phyloP scores from a whole-genome alignment of 257 asterid genomes.

The Solanum medicagineum region DNA sequence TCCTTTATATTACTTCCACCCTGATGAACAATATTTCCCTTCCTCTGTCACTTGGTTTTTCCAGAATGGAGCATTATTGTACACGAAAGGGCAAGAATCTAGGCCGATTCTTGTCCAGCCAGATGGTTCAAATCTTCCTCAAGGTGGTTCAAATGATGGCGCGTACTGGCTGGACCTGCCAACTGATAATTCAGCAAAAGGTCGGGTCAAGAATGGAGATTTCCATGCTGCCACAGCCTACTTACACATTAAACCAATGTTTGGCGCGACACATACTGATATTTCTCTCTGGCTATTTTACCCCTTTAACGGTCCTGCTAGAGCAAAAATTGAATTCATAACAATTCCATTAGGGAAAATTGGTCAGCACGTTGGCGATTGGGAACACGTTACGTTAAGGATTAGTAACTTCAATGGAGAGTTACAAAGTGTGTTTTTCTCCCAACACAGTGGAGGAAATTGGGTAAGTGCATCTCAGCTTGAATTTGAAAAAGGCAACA shows the following conservation, averaged over 20 bases:
- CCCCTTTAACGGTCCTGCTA: slow-evolving; percentile 81
- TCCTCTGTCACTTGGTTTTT: slow-evolving; percentile 71
- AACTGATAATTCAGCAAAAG: slow-evolving; percentile 20
- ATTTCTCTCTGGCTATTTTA: slow-evolving; percentile 57
- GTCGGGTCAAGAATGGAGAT: slow-evolving; percentile 44
- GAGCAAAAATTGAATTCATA: slow-evolving; percentile 48
- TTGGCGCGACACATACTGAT: slow-evolving; percentile 62
- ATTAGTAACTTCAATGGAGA: slow-evolving; percentile 71
- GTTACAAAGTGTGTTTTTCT: slow-evolving; percentile 39
- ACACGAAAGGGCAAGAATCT: slow-evolving; percentile 48
- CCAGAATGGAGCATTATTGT: slow-evolving; percentile 58
- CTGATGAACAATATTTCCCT: slow-evolving; percentile 55
- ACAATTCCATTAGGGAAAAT: slow-evolving; percentile 39
- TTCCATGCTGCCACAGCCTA: slow-evolving; percentile 26
- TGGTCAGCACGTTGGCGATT: slow-evolving; percentile 76
- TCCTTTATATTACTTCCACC: slow-evolving; percentile 56
- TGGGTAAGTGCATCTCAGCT: slow-evolving; percentile 38
- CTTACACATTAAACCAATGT: slow-evolving; percentile 56
- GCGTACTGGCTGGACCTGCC: slow-evolving; percentile 76
- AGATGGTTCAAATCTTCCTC: slow-evolving; percentile 67
- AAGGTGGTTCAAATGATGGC: slow-evolving; percentile 58
- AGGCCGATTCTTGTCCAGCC: slow-evolving; percentile 24
- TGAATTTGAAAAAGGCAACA: slow-evolving; percentile 45
- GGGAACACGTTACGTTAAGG: slow-evolving; percentile 82
- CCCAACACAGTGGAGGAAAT: slow-evolving; percentile 53